These are phyloP conservation scores for Elsinoe australis DNA, from an alignment of 2,329 filamentous ascomycete genomes.

Conservation along the genomic window DNA sequence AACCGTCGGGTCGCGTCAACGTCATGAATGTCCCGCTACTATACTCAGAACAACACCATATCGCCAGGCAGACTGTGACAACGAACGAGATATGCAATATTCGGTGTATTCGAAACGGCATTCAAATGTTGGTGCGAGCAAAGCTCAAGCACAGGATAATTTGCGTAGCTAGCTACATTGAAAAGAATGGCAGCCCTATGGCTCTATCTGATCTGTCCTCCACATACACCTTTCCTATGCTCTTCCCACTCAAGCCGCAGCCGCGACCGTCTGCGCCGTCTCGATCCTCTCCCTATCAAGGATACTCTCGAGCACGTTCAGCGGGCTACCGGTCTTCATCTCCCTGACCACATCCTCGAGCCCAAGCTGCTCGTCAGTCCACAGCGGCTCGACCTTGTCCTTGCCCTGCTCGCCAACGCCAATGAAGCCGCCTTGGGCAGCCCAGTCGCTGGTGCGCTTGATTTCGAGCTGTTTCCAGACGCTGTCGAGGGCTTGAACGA, in stretches of 20 bases:
- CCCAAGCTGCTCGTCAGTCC: slow-evolving; percentile 83
- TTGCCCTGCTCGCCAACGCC: slow-evolving; percentile 72
- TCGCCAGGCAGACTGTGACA: neutral
- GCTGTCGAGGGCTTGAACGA: slow-evolving; percentile 73
- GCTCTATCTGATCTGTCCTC: slow-evolving; percentile 5
- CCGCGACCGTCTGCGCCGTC: slow-evolving; percentile 37
- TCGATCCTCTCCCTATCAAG: slow-evolving; percentile 41
- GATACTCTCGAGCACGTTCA: slow-evolving; percentile 42
- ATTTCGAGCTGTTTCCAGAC: slow-evolving; percentile 86
- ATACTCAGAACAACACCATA: neutral
- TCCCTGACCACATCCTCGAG: slow-evolving; percentile 59
- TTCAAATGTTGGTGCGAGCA: slow-evolving; percentile 10
- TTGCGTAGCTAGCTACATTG: slow-evolving; percentile 7
- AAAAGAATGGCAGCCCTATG: slow-evolving; percentile 6
- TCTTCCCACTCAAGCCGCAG: slow-evolving; percentile 27
- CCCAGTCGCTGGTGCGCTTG: slow-evolving; percentile 91
- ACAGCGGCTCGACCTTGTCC: slow-evolving; percentile 61
- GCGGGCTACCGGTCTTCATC: slow-evolving; percentile 43
- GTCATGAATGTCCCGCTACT: neutral
- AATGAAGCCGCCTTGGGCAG: slow-evolving; percentile 82
- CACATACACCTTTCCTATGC: neutral
- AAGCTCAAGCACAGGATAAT: slow-evolving; percentile 11
- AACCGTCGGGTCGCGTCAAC: neutral
- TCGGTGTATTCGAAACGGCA: neutral
- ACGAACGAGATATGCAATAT: neutral